Conservation (phyloP, 2,329 filamentous ascomycete genomes). For the Chrysosphaeria jannelii region DNA sequence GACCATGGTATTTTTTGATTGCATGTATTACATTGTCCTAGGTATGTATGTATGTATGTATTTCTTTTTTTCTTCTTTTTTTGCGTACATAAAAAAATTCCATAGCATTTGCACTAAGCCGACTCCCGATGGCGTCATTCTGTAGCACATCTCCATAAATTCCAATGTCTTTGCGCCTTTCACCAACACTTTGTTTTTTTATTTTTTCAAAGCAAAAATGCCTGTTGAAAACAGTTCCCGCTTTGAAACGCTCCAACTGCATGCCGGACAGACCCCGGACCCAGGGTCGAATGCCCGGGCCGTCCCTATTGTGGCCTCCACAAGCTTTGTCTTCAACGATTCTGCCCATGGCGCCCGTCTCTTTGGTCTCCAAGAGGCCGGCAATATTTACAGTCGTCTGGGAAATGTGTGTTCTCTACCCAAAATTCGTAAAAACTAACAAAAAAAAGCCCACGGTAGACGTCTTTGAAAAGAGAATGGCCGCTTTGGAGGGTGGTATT, state of each 20-base stretch:
- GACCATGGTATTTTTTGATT: too few species aligned
- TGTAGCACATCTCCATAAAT: too few species aligned
- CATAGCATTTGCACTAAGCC: too few species aligned
- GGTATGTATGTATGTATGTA: too few species aligned
- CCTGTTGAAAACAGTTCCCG: constrained; percentile 19
- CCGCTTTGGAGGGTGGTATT: constrained; percentile 78
- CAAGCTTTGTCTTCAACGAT: constrained; percentile 85
- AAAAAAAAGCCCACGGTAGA: constrained; percentile 56
- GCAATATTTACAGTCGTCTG: constrained; percentile 93
- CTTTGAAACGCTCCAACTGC: constrained; percentile 67
- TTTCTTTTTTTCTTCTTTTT: too few species aligned
- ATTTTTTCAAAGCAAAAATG: too few species aligned
- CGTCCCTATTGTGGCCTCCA: constrained; percentile 86
- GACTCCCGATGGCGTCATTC: too few species aligned
- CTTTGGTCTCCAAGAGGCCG: constrained; percentile 87
- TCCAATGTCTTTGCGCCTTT: too few species aligned
- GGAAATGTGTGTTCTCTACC: constrained; percentile 27
- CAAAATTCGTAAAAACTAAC: background rate
- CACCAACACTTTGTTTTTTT: too few species aligned
- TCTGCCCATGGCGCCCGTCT: constrained; percentile 83
- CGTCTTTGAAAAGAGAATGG: constrained; percentile 87
- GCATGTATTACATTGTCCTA: too few species aligned
- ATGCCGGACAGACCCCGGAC: constrained; percentile 60
- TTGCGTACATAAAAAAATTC: too few species aligned
- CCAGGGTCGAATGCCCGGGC: constrained; percentile 59